Evolutionary conservation across 2,329 filamentous ascomycete species (phyloP).

Genomic region (Fusarium vanettenii): DNA sequence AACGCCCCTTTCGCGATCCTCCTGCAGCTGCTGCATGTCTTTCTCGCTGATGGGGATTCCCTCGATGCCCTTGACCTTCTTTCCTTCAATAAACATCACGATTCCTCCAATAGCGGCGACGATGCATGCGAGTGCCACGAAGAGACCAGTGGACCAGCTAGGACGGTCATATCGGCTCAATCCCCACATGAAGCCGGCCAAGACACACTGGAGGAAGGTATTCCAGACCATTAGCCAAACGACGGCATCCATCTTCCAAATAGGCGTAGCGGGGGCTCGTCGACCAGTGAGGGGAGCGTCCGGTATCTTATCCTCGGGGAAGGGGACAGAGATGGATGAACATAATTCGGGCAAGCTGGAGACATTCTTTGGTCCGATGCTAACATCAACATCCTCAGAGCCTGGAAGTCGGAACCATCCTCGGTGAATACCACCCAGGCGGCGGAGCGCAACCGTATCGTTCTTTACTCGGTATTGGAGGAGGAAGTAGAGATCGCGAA

Average conservation of each 20-base stretch:
- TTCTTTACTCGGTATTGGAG: conserved; percentile 70
- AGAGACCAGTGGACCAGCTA: conserved; percentile 81
- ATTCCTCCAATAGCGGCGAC: conserved; percentile 76
- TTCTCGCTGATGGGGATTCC: conserved; percentile 72
- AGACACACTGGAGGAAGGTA: conserved; percentile 78
- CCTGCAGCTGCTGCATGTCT: conserved; percentile 62
- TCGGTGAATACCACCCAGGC: conserved; percentile 78
- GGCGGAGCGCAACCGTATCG: conserved; percentile 68
- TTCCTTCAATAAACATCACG: conserved; percentile 78
- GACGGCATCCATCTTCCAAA: conserved; percentile 84
- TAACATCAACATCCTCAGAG: conserved; percentile 67
- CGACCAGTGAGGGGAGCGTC: conserved; percentile 77
- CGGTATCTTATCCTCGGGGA: conserved; percentile 72
- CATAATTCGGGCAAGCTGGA: conserved; percentile 53
- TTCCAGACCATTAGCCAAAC: conserved; percentile 84
- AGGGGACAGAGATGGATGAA: conserved; percentile 60
- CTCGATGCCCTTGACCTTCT: conserved; percentile 76
- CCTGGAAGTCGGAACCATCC: conserved; percentile 80
- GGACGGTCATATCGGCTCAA: conserved; percentile 80
- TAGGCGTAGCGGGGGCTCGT: conserved; percentile 72
- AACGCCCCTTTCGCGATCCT: conserved; percentile 66
- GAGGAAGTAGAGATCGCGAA: conserved; percentile 82
- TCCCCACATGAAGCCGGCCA: conserved; percentile 87
- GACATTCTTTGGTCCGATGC: conserved; percentile 65
- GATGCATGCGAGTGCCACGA: conserved; percentile 79